phyloP scores from a whole-genome alignment of 768 basidiomycete species.

The Naganishia kalamii region DNA sequence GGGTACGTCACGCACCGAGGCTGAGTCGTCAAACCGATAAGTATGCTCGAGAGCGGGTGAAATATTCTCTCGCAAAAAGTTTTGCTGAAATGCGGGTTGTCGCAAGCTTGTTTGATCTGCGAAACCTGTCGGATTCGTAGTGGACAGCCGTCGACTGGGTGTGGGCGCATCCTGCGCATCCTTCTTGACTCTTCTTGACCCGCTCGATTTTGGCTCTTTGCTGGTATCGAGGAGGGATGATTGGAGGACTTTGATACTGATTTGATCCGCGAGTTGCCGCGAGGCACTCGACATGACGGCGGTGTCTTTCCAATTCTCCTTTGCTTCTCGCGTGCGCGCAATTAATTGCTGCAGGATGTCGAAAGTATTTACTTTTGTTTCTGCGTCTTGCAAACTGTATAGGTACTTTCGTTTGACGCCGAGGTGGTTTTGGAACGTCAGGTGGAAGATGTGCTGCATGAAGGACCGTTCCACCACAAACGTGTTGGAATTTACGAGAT shows the following conservation, averaged over 20 bases:
- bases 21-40: not conserved
- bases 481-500: constrained; percentile 69
- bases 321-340: constrained; percentile 1
- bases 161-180: not conserved
- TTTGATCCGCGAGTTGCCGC: not conserved
- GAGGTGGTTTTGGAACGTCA: constrained; percentile 63
- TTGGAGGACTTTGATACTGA: constrained; percentile 18
- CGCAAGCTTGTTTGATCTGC: not conserved
- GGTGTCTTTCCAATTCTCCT: constrained; percentile 22
- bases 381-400: constrained; percentile 81
- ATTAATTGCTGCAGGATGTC: constrained; percentile 42
- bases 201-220: not conserved
- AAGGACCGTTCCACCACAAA: constrained; percentile 60
- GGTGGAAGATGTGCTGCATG: constrained; percentile 93
- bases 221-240: not conserved
- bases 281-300: constrained; percentile 6
- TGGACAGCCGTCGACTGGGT: not conserved
- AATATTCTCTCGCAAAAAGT: not conserved
- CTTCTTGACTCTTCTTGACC: not conserved
- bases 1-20: not conserved
- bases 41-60: not conserved
- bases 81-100: not conserved
- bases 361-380: constrained; percentile 68
- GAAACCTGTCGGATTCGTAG: too few relatives aligned
- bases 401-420: constrained; percentile 78